Conservation (phyloP, 2,329 filamentous ascomycete genomes). For the Harringtonia lauricola region DNA sequence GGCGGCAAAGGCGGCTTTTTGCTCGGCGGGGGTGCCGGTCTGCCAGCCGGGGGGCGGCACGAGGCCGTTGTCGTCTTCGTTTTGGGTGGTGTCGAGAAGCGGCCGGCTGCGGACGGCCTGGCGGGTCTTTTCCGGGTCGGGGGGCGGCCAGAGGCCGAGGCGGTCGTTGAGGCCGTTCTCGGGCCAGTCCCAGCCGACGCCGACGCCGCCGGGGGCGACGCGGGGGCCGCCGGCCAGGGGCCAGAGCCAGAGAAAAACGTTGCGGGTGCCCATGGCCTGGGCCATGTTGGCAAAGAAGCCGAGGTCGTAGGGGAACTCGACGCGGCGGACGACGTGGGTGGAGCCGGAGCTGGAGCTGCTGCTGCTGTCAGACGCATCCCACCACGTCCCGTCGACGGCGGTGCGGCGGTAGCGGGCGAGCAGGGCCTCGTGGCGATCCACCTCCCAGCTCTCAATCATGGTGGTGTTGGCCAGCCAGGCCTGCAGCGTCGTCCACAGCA, state of each 20-base stretch:
- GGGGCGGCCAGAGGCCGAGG: constrained; percentile 50
- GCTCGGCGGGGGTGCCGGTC: constrained; percentile 27
- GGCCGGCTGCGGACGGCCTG: constrained; percentile 18
- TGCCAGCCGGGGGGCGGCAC: not conserved
- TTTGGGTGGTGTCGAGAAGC: not conserved
- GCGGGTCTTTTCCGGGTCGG: constrained; percentile 49
- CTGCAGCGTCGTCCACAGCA: constrained; percentile 52
- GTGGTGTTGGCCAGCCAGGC: constrained; percentile 59
- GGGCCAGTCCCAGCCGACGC: constrained; percentile 50
- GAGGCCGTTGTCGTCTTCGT: constrained; percentile 1
- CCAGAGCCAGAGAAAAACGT: constrained; percentile 56
- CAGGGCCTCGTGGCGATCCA: constrained; percentile 50
- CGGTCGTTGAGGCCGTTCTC: constrained; percentile 68
- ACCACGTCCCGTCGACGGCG: constrained; percentile 29
- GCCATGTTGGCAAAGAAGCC: constrained; percentile 64
- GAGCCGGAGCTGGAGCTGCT: constrained; percentile 17
- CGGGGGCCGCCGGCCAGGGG: constrained; percentile 47
- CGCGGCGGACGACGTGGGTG: constrained; percentile 17
- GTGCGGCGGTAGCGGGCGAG: constrained; percentile 30
- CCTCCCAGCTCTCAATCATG: constrained; percentile 72
- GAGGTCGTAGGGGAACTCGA: constrained; percentile 77
- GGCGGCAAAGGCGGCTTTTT: constrained; percentile 35
- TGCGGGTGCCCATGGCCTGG: constrained; percentile 63
- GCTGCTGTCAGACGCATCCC: constrained; percentile 22
- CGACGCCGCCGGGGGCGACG: constrained; percentile 24